A percentile compares a stretch with the other conserved stretches of the same genome.
These are phyloP conservation scores for Reticulascus tulasneorum DNA, from an alignment of 2,329 filamentous ascomycete genomes.

Conservation along the genomic window DNA sequence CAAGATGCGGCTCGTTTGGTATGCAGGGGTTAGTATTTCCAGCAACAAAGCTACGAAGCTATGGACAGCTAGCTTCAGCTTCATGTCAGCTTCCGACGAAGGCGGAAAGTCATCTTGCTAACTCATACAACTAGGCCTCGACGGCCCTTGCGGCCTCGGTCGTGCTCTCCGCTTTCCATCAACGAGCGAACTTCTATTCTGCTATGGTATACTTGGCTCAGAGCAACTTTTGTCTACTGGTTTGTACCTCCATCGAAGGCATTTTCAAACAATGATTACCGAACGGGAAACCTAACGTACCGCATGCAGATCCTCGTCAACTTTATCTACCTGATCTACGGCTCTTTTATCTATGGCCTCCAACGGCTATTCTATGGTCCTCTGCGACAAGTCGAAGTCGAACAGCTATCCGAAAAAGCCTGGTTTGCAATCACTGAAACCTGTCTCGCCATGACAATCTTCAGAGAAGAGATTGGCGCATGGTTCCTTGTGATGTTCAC, in stretches of 20 bases:
- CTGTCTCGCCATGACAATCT: slow-evolving; percentile 95
- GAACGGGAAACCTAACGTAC: slow-evolving; percentile 2
- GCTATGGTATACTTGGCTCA: slow-evolving; percentile 95
- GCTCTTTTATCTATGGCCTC: slow-evolving; percentile 77
- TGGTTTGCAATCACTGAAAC: slow-evolving; percentile 99
- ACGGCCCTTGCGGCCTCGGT: slow-evolving; percentile 79
- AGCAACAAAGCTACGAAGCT: slow-evolving; percentile 2
- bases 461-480: slow-evolving; percentile 88
- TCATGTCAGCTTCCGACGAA: no score
- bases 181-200: slow-evolving; percentile 97
- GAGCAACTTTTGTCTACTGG: slow-evolving; percentile 92
- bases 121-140: no score
- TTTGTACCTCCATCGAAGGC: slow-evolving; percentile 38
- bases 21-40: slow-evolving; percentile 50
- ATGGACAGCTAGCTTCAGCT: slow-evolving; percentile 2
- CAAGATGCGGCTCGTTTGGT: slow-evolving; percentile 58
- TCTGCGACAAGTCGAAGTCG: slow-evolving; percentile 88
- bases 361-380: slow-evolving; percentile 88
- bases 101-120: not conserved
- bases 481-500: slow-evolving; percentile 98
- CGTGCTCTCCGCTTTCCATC: slow-evolving; percentile 84
- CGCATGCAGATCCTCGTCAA: slow-evolving; percentile 76
- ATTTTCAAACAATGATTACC: not conserved
- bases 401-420: slow-evolving; percentile 93
- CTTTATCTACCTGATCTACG: slow-evolving; percentile 76